Base-by-base conservation (phyloP, 768 basidiomycete species). In the Clavaria fumosa region DNA sequence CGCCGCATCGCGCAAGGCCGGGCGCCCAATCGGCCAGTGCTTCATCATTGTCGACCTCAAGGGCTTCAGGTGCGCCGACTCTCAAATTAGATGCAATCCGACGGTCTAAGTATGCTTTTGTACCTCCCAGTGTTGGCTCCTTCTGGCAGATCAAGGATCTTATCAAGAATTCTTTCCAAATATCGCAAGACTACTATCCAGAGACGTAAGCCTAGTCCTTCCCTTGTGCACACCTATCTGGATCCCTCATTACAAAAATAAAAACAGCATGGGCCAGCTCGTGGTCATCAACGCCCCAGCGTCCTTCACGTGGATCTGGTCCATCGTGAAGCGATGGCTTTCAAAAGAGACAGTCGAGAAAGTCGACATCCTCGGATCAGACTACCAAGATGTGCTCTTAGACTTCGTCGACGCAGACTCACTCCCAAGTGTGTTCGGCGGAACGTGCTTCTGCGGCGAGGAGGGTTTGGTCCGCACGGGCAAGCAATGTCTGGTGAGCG, bases 171-270 rank as follows among this genome's bases (percentile, higher is more conserved):
- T 70, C 74, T 5, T 78, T 83, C 52, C 78, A 81, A 45, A 62
- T 83, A 39, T 81, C 78, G 2, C 80, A 83, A 53, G 77, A 80
- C 46, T 83, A 78, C 54, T 83, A 66, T 44, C 80, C 80, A 1
- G 80, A 84, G 51, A 75, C 75, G 78, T 82, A 50, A 37, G 69
- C 50, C 18, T n/a, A 30, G 27, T 9, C 15, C 26, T 6, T 4
- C 35, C 23, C 4, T 19, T 31, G 34, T 31, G n/a, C 7, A 3
- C 15, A 12, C 17, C 17, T 31, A 9, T 40, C 28, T 27, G n/a
- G 17, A 38, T 35, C 4, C 11, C 27, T 14, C 34, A 17, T 22
- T 6, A 15, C 43, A n/a, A n/a, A n/a, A n/a, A n/a, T n/a, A n/a
- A n/a, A n/a, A n/a, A n/a, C n/a, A 82, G 80, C 3, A 78, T 82